Base-by-base conservation (phyloP, 768 basidiomycete genomes). In the Lactifluus volemus region DNA sequence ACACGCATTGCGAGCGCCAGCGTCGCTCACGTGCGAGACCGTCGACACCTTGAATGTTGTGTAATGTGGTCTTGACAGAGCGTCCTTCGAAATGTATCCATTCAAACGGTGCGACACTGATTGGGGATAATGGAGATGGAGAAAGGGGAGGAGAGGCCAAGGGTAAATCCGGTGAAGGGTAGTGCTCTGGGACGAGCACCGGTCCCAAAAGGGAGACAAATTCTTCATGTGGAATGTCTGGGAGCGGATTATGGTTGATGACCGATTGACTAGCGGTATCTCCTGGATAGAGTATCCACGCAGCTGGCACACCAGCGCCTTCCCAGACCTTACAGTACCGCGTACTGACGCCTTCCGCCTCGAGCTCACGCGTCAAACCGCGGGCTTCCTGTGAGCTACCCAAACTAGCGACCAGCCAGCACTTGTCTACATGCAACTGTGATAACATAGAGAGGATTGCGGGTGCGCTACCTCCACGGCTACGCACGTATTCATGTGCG, bases 11-110 rank as follows among this genome's bases (percentile, higher is more conserved):
- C 59, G 82, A 80, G 61, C 90, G 79, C 91, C 91, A 92, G 67
- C 86, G 89, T 32, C 87, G 81, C 68, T 93, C 91, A 3, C 85
- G 80, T 5, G 89, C 89, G 38, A 92, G 81, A 10, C 89, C 87
- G 65, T 92, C 90, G 48, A 93, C 66, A 5, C 90, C 91, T 34
- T 82, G 78, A 34, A 93, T 81, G 68, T 92, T 92, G 66, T 77
- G 84, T 30, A 89, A 72, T 4, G 89, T 92, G 10, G 87, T 90
- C 71, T 87, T 89, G 36, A 88, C 84, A 0, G 82, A 86, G 3
- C 90, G 77, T 4, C 89, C 90, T 67, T 92, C 90, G 61, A 93
- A 88, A 68, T 92, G 89, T 6, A 93, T 73, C 88, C 90, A 91
- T 65, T 92, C 88, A 55, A 92, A 88, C 0, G 89, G 91, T 0